Percentiles rank a stretch among this genome's conserved stretches.
These are phyloP conservation scores for Triglochin maritima DNA, from an alignment of 106 monocot genomes.

Conservation along the genomic window DNA sequence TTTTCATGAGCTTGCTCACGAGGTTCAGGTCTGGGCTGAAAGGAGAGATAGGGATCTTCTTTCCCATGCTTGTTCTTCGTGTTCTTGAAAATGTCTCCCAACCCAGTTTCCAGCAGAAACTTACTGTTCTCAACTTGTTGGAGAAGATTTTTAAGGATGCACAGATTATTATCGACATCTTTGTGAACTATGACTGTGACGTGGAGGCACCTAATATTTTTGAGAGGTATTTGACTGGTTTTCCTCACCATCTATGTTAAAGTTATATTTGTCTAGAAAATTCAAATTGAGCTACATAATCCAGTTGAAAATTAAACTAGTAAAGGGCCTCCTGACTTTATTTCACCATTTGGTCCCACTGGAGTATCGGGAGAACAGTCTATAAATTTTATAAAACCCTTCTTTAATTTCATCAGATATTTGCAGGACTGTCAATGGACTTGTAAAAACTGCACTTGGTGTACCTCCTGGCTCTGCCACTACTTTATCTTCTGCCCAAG, in stretches of 20 bases:
- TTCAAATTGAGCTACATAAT: not conserved
- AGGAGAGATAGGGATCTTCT: slow-evolving; percentile 94
- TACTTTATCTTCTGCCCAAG: slow-evolving; percentile 71
- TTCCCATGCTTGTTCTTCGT: slow-evolving; percentile 91
- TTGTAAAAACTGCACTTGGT: slow-evolving; percentile 84
- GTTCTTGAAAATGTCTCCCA: slow-evolving; percentile 92
- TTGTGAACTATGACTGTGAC: slow-evolving; percentile 99
- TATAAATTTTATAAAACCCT: slow-evolving; percentile 23
- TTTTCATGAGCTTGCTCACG: slow-evolving; percentile 63
- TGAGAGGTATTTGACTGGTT: slow-evolving; percentile 49
- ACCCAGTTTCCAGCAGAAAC: slow-evolving; percentile 92
- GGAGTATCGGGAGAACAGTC: too few relatives aligned
- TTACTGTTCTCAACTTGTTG: slow-evolving; percentile 84
- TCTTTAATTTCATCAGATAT: slow-evolving; percentile 72
- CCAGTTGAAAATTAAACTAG: not conserved
- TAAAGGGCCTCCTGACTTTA: too few relatives aligned
- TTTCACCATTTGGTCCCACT: too few relatives aligned
- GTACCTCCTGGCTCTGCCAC: slow-evolving; percentile 77
- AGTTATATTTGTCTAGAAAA: not conserved
- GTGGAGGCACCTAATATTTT: slow-evolving; percentile 97
- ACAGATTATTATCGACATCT: slow-evolving; percentile 84
- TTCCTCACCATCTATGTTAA: too few relatives aligned
- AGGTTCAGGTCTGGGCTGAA: slow-evolving; percentile 89
- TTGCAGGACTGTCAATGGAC: slow-evolving; percentile 96
- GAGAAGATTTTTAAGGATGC: slow-evolving; percentile 84